These are phyloP conservation scores for Nemania sp. DNA, from an alignment of 2,329 filamentous ascomycete genomes.

Conservation along the genomic window DNA sequence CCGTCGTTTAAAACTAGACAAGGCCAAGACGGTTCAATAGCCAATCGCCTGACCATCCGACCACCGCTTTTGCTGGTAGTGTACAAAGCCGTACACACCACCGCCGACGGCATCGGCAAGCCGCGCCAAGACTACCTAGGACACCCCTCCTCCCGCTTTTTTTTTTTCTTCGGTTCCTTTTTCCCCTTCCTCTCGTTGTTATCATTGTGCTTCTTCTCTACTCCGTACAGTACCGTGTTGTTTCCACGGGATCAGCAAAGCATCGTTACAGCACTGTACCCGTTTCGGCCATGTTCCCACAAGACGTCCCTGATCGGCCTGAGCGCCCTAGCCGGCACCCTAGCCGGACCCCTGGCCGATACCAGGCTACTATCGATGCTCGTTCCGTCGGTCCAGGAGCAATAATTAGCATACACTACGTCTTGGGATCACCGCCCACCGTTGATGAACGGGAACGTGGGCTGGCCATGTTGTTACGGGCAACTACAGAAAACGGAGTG, in stretches of 20 bases:
- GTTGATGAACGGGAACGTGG: background rate
- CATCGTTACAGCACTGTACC: background rate
- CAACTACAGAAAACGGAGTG: background rate
- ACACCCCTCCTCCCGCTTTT: background rate
- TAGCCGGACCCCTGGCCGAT: background rate
- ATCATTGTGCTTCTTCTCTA: background rate
- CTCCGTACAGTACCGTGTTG: background rate
- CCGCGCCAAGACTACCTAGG: background rate
- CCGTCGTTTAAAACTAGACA: constrained; percentile 13
- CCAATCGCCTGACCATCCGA: constrained; percentile 10
- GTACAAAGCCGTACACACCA: constrained; percentile 1
- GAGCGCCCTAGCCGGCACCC: background rate
- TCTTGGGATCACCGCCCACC: background rate
- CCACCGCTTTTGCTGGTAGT: constrained; percentile 15
- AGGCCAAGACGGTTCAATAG: constrained; percentile 15
- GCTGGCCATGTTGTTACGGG: too few relatives aligned
- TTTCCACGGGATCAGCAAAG: constrained; percentile 1
- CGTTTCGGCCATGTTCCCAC: background rate
- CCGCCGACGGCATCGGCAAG: constrained; percentile 10
- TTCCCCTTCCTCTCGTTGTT: background rate
- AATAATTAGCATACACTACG: background rate
- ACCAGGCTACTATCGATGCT: background rate
- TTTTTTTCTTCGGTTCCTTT: background rate
- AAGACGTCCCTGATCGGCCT: constrained; percentile 8
- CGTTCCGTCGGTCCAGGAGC: background rate